Evolutionary conservation across 345 rosid genomes (phyloP).

Genomic region (Syzygium aqueum): DNA sequence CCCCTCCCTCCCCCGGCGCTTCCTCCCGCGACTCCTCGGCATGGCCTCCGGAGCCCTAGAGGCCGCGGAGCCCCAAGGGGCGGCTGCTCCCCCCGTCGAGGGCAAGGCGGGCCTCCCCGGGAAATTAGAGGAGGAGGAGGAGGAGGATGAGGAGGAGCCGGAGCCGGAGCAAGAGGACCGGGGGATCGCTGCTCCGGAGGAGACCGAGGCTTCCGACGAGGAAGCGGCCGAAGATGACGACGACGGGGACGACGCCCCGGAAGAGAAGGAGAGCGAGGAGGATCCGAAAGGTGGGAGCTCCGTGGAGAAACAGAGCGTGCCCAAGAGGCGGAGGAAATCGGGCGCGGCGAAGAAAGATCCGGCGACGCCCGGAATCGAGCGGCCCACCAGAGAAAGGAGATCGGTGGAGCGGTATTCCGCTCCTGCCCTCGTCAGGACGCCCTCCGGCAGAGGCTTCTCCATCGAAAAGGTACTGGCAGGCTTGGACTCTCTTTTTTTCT

Average conservation of each 20-base stretch:
- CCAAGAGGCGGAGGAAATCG: not conserved
- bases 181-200: not conserved
- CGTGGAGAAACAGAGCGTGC: not conserved
- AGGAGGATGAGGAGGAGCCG: not conserved
- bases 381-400: slow-evolving; percentile 89
- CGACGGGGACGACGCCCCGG: not conserved
- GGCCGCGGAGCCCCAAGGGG: not conserved
- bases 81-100: not conserved
- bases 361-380: slow-evolving; percentile 40
- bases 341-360: slow-evolving; percentile 1
- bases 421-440: slow-evolving; percentile 43
- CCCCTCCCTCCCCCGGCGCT: not conserved
- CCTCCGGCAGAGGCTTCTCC: slow-evolving; percentile 44
- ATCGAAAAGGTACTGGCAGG: slow-evolving; percentile 51
- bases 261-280: not conserved
- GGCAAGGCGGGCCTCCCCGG: not conserved
- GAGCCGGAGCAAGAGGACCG: not conserved
- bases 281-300: not conserved
- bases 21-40: not conserved
- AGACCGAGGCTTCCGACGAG: not conserved
- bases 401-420: slow-evolving; percentile 78
- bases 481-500: not conserved
- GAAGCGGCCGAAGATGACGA: not conserved
- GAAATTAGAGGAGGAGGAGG: not conserved
- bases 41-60: slow-evolving; percentile 1